A percentile compares a stretch with the other conserved stretches of the same genome.
Conservation (phyloP, 371 early-diverging fungal species). For the Rhizomucor miehei region DNA sequence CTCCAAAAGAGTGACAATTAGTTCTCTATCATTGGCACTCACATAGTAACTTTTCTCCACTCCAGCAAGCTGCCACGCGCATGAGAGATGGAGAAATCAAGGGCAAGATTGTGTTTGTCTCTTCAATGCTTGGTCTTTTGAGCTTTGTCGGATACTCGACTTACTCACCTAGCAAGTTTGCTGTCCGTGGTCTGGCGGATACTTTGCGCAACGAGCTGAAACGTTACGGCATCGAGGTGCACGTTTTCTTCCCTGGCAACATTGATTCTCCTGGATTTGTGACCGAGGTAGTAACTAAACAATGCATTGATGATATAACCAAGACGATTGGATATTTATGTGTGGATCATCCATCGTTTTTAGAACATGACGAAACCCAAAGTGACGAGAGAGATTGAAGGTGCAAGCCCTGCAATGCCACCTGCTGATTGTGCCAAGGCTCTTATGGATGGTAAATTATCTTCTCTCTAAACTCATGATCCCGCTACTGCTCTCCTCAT, state of each 20-base stretch:
- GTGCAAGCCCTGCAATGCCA: constrained; percentile 54
- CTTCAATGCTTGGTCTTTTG: constrained; percentile 73
- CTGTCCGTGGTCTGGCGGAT: constrained; percentile 79
- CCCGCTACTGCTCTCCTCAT: background rate
- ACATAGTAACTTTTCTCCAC: too few species aligned
- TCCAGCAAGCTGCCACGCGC: constrained; percentile 62
- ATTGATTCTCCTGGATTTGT: constrained; percentile 83
- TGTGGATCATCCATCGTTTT: too few species aligned
- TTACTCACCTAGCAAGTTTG: constrained; percentile 87
- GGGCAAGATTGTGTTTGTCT: constrained; percentile 77
- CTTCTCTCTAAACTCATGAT: background rate
- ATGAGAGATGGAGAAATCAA: constrained; percentile 62
- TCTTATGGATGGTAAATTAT: constrained; percentile 42
- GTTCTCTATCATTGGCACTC: too few species aligned
- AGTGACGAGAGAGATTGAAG: constrained; percentile 82
- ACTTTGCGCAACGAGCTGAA: constrained; percentile 72
- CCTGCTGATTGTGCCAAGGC: constrained; percentile 63
- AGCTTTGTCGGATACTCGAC: constrained; percentile 80
- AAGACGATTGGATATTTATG: too few species aligned
- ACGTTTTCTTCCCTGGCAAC: constrained; percentile 81
- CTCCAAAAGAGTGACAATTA: too few species aligned
- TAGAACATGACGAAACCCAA: constrained; percentile 81
- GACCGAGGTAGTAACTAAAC: constrained; percentile 43
- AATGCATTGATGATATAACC: background rate
- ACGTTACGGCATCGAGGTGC: constrained; percentile 66